Evolutionary conservation across 1,284 basidiomycete species (phyloP).

Genomic region (Neolentinus lepideus): DNA sequence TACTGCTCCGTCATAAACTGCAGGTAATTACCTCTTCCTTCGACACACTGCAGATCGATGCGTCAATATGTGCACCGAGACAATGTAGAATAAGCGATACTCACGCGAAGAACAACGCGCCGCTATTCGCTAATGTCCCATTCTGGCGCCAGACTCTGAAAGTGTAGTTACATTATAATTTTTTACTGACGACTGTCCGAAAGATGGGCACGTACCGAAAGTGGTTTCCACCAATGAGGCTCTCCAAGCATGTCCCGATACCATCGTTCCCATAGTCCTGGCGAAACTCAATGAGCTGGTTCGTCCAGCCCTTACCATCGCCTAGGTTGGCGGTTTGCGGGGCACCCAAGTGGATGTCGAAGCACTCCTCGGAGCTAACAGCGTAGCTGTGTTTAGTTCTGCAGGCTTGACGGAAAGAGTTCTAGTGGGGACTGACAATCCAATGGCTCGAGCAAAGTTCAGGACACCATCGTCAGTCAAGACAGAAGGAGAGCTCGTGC

Average conservation of each 20-base stretch:
- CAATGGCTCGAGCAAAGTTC: conserved; percentile 8
- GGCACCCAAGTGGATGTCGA: conserved; percentile 12
- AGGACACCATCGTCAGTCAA: conserved; percentile 8
- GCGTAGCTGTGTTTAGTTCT: too few species aligned
- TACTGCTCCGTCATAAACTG: background rate
- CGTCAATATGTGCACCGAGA: background rate
- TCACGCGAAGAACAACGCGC: conserved; percentile 12
- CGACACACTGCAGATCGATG: conserved; percentile 8
- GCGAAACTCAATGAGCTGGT: conserved; percentile 13
- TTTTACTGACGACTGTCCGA: too few species aligned
- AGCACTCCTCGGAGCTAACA: conserved; percentile 1
- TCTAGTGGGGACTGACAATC: conserved; percentile 16
- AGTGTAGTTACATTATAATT: background rate
- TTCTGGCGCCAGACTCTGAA: conserved; percentile 10
- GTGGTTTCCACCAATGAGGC: conserved; percentile 14
- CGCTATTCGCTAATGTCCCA: conserved; percentile 8
- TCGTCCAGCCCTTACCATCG: conserved; percentile 13
- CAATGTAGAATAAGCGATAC: background rate
- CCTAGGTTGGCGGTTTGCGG: conserved; percentile 15
- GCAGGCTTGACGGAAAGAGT: too few species aligned
- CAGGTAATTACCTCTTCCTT: conserved; percentile 10
- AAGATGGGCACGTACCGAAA: conserved; percentile 11
- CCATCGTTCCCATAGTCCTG: conserved; percentile 11
- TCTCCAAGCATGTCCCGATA: conserved; percentile 13
- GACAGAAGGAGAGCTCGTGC: conserved; percentile 9